Evolutionary conservation across 176 grass and related monocot genomes (phyloP).

Genomic region (Oryza longistaminata): DNA sequence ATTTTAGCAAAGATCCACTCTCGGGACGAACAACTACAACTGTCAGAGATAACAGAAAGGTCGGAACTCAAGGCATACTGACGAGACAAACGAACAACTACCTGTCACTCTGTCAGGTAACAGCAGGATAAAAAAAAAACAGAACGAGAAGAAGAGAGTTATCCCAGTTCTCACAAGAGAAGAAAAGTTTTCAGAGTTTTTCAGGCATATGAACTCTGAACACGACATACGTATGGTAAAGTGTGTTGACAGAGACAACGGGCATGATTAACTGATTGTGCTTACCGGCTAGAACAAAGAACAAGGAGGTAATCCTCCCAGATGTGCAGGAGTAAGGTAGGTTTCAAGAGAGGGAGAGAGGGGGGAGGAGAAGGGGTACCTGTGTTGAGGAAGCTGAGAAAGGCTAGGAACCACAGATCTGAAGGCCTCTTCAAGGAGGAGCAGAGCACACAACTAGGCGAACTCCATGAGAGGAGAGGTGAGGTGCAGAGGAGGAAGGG

Average conservation of each 20-base stretch:
- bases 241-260: neutral
- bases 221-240: neutral
- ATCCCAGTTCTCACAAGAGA: neutral
- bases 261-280: neutral
- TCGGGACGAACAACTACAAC: slow-evolving; percentile 4
- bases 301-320: slow-evolving; percentile 8
- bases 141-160: neutral
- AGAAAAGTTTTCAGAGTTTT: neutral
- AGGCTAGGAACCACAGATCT: slow-evolving; percentile 39
- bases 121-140: neutral
- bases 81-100: neutral
- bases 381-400: neutral
- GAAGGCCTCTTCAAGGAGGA: slow-evolving; percentile 8
- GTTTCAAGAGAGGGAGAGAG: neutral
- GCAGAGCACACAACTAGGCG: slow-evolving; percentile 39
- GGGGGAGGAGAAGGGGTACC: slow-evolving; percentile 14
- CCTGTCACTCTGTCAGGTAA: neutral
- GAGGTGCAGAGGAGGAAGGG: neutral
- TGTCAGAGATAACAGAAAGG: slow-evolving; percentile 8
- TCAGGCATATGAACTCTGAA: neutral
- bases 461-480: slow-evolving; percentile 33
- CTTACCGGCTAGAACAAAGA: neutral
- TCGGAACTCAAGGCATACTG: neutral
- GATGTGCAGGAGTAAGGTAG: neutral
- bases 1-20: slow-evolving; percentile 49